A percentile compares a stretch with the other conserved stretches of the same genome.
Conservation (phyloP, 805 yeast species). For the Phaffomyces thermotolerans region DNA sequence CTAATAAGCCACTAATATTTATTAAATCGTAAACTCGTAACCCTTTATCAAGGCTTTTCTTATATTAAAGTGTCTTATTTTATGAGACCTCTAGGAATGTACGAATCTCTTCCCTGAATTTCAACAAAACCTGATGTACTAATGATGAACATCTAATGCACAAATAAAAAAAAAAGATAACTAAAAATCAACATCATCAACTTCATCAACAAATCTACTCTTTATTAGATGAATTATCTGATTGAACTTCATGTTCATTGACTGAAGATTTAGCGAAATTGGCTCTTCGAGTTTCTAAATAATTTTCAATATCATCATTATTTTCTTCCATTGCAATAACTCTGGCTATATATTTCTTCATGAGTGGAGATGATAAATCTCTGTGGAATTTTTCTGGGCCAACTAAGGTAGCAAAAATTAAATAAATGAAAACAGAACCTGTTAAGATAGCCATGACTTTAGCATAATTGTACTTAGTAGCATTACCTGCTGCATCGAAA, state of each 20-base stretch:
- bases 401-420: constrained; percentile 37
- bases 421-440: constrained; percentile 56
- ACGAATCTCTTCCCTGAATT: background rate
- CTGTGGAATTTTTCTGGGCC: constrained; percentile 52
- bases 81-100: too few species aligned
- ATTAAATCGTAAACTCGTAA: background rate
- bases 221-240: background rate
- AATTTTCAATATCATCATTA: constrained; percentile 2
- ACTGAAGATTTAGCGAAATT: too few species aligned
- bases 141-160: too few species aligned
- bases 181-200: too few species aligned
- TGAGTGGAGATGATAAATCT: constrained; percentile 26
- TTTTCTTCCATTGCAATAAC: constrained; percentile 17
- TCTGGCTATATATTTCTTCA: constrained; percentile 24
- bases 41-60: background rate
- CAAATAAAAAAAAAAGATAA: too few species aligned
- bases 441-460: constrained; percentile 65
- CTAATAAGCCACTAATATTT: background rate
- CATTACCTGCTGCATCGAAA: constrained; percentile 25
- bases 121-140: background rate
- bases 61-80: background rate
- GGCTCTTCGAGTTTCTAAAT: background rate
- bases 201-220: background rate
- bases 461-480: constrained; percentile 42
- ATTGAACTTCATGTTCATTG: background rate